Conservation (phyloP, 1,284 basidiomycete species). For the Stygiomarasmius scandens region DNA sequence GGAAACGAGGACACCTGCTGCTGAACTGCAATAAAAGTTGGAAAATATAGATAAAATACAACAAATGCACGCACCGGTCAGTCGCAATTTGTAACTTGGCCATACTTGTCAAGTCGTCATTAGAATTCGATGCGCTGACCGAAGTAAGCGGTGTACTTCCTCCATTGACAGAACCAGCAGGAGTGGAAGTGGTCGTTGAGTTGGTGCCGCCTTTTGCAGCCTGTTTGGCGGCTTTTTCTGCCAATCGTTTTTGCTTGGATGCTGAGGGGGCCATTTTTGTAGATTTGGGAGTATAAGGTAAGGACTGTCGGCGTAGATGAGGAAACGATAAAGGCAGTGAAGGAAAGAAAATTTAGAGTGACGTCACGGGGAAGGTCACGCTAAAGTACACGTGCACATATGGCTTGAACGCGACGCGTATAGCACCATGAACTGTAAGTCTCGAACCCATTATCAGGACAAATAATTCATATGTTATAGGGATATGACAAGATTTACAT, state of each 20-base stretch:
- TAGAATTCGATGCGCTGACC: slow-evolving; percentile 72
- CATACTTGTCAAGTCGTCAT: slow-evolving; percentile 80
- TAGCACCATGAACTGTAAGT: no score
- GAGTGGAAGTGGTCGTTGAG: slow-evolving; percentile 60
- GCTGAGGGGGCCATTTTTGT: slow-evolving; percentile 82
- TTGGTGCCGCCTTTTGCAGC: slow-evolving; percentile 52
- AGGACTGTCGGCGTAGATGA: no score
- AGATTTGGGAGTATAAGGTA: no score
- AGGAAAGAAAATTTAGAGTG: no score
- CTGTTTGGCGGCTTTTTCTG: slow-evolving; percentile 91
- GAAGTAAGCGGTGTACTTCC: slow-evolving; percentile 83
- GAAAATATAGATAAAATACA: slow-evolving; percentile 12
- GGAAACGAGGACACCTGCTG: slow-evolving; percentile 89
- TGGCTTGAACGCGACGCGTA: no score
- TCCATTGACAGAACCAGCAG: slow-evolving; percentile 60
- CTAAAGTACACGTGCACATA: no score
- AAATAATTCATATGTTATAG: no score
- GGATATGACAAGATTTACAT: no score
- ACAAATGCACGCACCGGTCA: slow-evolving; percentile 66
- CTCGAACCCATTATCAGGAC: no score
- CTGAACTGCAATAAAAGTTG: slow-evolving; percentile 57
- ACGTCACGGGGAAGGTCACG: no score
- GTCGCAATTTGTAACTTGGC: slow-evolving; percentile 86
- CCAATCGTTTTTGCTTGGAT: slow-evolving; percentile 85
- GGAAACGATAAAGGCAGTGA: no score